Base-by-base conservation (phyloP, 2,329 filamentous ascomycete species). In the Epichloe hybrida region DNA sequence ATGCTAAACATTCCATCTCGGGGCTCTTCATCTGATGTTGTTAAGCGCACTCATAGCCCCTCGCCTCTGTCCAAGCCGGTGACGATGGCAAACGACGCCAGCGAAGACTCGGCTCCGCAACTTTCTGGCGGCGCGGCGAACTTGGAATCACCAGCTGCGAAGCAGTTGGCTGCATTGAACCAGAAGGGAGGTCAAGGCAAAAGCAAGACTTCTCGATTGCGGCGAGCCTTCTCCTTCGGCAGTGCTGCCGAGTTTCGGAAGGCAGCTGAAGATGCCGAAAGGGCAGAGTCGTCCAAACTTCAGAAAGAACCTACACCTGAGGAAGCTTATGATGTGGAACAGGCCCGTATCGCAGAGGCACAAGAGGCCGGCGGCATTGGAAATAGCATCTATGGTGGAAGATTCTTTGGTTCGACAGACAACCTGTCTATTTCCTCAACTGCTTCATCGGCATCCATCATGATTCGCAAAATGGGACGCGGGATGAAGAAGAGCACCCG, bases 391-490 rank as follows among this genome's bases (percentile, higher is more conserved):
- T 98, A 98, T 65, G 86, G 86, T 23, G 87, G 88, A 13, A 84
- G 85, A 56, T 79, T 91, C 56, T 96, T 97, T 64, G 80, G 88
- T 13, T 98, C 93, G 4, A 97, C 88, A 0, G 93, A 98, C 67
- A 97, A 97, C 58, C 70, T 98, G 43, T 94, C 88, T 13, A 88
- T 94, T 56, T 91, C 87, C 1, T 94, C 88, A 4, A 94, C 88
- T 9, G 88, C 88, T 20, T 94, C 88, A 6, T 94, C 88, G 20
- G 88, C 88, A 36, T 94, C 88, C 34, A 82, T 94, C 59, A 94
- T 94, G 88, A 86, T 98, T 57, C 83, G 93, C 49, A 98, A 98
- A 72, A 98, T 98, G 93, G 93, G 93, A 51, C 88, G 89, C 57
- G 90, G 91, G n/a, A 86, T 97, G 81, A 97, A 95, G 77, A 94